Evolutionary conservation across 208 protist species (phyloP).

Genomic region (Acanthamoeba lenticulata): DNA sequence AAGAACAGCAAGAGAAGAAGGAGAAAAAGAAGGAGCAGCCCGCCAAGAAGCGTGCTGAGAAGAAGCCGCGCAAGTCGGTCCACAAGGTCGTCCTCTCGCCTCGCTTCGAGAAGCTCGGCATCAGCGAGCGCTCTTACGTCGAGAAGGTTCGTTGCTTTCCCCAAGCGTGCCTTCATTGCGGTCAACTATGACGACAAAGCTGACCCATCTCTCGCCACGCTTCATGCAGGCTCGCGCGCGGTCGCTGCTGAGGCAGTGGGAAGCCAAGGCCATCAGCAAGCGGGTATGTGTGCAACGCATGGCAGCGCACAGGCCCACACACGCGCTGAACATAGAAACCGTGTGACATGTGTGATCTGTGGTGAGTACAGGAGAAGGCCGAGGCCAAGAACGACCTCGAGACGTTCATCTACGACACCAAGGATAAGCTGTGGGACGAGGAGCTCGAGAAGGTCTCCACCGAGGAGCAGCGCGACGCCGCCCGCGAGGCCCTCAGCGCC

Average conservation of each 20-base stretch:
- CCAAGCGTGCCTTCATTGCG: neutral
- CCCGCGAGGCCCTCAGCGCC: slow-evolving; percentile 24
- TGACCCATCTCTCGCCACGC: neutral
- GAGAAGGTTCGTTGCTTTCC: neutral
- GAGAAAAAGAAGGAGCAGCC: neutral
- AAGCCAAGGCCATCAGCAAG: slow-evolving; percentile 14
- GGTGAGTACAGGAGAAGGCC: neutral
- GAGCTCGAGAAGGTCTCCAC: slow-evolving; percentile 65
- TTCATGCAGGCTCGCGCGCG: neutral
- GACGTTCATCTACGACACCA: slow-evolving; percentile 67
- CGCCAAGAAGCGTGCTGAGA: neutral
- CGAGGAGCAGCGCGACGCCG: neutral
- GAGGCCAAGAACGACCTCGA: slow-evolving; percentile 67
- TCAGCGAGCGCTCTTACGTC: neutral
- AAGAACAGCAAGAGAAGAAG: neutral
- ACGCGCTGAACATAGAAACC: neutral
- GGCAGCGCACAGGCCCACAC: neutral
- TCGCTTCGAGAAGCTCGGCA: neutral
- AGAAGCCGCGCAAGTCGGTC: neutral
- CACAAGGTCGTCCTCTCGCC: slow-evolving; percentile 1
- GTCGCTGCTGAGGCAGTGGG: slow-evolving; percentile 8
- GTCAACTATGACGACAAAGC: neutral
- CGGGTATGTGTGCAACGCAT: neutral
- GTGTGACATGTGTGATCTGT: too few species aligned
- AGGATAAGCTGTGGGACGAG: slow-evolving; percentile 66